phyloP scores from a whole-genome alignment of 768 basidiomycete genomes.

The Panaeolus cyanescens region DNA sequence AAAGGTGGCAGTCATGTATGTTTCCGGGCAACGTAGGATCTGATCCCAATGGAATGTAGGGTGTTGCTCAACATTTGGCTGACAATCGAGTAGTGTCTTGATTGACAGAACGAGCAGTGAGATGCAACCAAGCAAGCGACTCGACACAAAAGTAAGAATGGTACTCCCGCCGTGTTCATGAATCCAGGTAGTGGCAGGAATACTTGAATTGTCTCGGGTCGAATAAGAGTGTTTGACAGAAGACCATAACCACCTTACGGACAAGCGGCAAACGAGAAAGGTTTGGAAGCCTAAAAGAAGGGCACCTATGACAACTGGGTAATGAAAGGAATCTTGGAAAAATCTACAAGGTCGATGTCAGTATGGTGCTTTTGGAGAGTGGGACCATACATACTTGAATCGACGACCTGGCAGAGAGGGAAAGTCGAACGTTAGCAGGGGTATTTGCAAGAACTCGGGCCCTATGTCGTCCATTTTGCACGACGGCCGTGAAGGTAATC shows the following conservation, averaged over 20 bases:
- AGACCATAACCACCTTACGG: not conserved
- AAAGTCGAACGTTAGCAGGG: not conserved
- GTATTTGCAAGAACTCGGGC: not conserved
- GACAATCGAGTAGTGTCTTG: not conserved
- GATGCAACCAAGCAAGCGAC: constrained; percentile 14
- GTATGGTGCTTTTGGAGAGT: not conserved
- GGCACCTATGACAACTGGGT: not conserved
- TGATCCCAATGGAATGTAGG: not conserved
- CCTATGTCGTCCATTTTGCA: not conserved
- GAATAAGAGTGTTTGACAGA: not conserved
- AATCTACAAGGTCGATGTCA: not conserved
- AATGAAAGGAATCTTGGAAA: constrained; percentile 6
- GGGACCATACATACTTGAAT: not conserved
- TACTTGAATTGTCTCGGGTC: not conserved
- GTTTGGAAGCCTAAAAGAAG: not conserved
- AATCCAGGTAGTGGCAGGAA: not conserved
- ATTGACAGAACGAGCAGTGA: constrained; percentile 12
- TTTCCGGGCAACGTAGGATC: constrained; percentile 10
- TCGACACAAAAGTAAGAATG: constrained; percentile 7
- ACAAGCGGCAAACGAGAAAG: not conserved
- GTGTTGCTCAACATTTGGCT: not conserved
- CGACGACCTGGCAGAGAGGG: not conserved
- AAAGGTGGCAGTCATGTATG: constrained; percentile 11
- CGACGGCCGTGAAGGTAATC: not conserved
- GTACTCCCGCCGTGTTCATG: constrained; percentile 6